phyloP scores from a whole-genome alignment of 176 grass and related monocot species.

The Cenchrus fungigraminus region DNA sequence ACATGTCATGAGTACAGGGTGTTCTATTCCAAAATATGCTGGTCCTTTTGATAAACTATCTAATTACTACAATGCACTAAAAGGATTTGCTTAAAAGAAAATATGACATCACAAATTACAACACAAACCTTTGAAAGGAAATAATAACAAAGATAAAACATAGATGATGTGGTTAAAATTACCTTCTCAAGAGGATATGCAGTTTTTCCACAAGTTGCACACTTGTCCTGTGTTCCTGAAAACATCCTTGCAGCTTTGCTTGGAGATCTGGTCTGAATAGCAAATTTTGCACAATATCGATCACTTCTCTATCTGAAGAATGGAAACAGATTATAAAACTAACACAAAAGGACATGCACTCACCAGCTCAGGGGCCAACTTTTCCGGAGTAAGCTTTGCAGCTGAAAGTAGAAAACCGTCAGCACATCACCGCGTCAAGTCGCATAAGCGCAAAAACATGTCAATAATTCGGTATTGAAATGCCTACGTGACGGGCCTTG shows the following conservation, averaged over 20 bases:
- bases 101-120: background rate
- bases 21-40: background rate
- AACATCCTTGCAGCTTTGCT: slow-evolving; percentile 97
- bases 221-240: slow-evolving; percentile 98
- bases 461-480: background rate
- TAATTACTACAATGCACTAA: background rate
- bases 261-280: slow-evolving; percentile 77
- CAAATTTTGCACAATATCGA: background rate
- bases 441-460: background rate
- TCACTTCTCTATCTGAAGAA: background rate
- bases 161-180: background rate
- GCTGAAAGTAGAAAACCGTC: slow-evolving; percentile 58
- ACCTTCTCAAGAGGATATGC: slow-evolving; percentile 99
- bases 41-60: background rate
- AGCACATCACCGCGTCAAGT: background rate
- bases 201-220: slow-evolving; percentile 91
- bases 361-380: slow-evolving; percentile 71
- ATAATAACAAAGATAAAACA: background rate
- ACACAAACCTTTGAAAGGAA: background rate
- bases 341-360: background rate
- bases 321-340: background rate
- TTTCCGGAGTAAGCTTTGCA: slow-evolving; percentile 54
- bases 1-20: too few relatives aligned
- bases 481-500: slow-evolving; percentile 47
- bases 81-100: background rate